Percentiles rank a stretch among this genome's conserved stretches.
Evolutionary conservation across 306 rosid genomes (phyloP).

Genomic region (Alnus glutinosa): DNA sequence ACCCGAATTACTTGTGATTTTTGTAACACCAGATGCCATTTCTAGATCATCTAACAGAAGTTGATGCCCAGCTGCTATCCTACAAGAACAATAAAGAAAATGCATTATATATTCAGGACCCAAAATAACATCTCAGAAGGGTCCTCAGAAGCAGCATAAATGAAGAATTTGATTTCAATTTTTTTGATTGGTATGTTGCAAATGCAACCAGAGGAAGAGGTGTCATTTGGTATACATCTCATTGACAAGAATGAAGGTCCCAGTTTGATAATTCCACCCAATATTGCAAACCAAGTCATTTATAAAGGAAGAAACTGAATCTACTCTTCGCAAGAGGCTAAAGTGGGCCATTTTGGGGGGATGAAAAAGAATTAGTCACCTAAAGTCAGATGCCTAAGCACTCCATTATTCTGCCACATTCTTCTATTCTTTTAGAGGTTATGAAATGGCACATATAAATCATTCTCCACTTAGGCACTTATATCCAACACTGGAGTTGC

Average conservation of each 20-base stretch:
- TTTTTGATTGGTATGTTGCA: conserved; percentile 4
- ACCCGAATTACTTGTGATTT: conserved; percentile 37
- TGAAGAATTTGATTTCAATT: conserved; percentile 7
- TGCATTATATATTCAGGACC: conserved; percentile 29
- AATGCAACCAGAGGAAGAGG: background rate
- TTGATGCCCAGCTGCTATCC: conserved; percentile 51
- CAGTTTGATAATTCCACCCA: conserved; percentile 10
- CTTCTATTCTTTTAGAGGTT: conserved; percentile 3
- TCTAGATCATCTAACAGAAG: conserved; percentile 48
- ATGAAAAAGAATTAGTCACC: conserved; percentile 19
- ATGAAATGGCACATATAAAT: conserved; percentile 15
- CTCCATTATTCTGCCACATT: conserved; percentile 9
- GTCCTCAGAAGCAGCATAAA: conserved; percentile 17
- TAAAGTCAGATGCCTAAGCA: conserved; percentile 13
- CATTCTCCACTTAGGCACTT: background rate
- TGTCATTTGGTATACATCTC: background rate
- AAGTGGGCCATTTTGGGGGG: conserved; percentile 4
- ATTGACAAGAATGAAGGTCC: background rate
- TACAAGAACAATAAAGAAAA: conserved; percentile 39
- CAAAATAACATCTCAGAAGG: conserved; percentile 13
- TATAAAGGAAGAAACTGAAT: background rate
- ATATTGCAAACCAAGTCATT: conserved; percentile 7
- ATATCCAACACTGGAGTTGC: background rate
- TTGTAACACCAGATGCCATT: conserved; percentile 49
- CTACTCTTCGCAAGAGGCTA: conserved; percentile 7